Conservation (phyloP, 2,329 filamentous ascomycete species). For the Microdochium trichocladiopsis region DNA sequence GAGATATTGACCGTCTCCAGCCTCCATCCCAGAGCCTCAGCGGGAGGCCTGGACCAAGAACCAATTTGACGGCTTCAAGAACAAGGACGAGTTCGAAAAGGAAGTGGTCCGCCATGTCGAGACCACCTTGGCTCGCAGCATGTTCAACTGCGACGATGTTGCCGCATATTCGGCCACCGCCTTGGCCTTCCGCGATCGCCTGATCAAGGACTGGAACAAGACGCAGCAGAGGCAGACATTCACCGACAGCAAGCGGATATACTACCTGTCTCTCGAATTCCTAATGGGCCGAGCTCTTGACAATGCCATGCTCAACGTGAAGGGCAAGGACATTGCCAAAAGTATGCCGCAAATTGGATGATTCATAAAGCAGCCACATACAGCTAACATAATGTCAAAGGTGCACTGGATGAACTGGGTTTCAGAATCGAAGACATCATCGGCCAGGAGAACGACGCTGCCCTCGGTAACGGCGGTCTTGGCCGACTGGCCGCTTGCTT, state of each 20-base stretch:
- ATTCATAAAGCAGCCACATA: no score
- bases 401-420: slow-evolving; percentile 79
- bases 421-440: slow-evolving; percentile 98
- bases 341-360: no score
- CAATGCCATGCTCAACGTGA: slow-evolving; percentile 97
- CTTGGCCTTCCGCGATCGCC: slow-evolving; percentile 83
- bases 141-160: slow-evolving; percentile 96
- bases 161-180: slow-evolving; percentile 89
- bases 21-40: slow-evolving; percentile 80
- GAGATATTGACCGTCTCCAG: slow-evolving; percentile 24
- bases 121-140: slow-evolving; percentile 87
- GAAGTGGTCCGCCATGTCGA: slow-evolving; percentile 93
- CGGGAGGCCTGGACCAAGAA: slow-evolving; percentile 69
- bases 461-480: slow-evolving; percentile 90
- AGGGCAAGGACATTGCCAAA: slow-evolving; percentile 76
- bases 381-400: slow-evolving; percentile 34
- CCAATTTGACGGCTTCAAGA: slow-evolving; percentile 61
- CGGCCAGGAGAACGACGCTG: slow-evolving; percentile 89
- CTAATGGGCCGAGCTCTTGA: slow-evolving; percentile 94
- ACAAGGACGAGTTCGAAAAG: slow-evolving; percentile 76
- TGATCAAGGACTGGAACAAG: slow-evolving; percentile 95
- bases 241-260: slow-evolving; percentile 84
- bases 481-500: slow-evolving; percentile 94
- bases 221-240: slow-evolving; percentile 96
- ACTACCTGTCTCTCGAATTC: slow-evolving; percentile 96